Conservation (phyloP, 768 basidiomycete species). For the Galerina marginata region DNA sequence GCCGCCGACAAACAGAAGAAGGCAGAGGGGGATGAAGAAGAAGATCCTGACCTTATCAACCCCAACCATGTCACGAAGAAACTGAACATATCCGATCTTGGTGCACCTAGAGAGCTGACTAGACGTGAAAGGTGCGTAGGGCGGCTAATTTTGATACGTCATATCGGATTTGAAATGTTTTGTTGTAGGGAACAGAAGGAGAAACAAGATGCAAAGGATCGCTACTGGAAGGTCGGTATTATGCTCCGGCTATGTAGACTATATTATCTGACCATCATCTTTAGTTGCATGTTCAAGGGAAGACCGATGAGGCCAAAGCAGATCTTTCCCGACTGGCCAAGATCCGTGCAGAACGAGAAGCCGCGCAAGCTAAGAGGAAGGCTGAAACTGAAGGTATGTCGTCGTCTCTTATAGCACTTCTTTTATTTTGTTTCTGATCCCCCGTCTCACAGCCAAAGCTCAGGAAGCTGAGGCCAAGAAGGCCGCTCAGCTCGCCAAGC, state of each 20-base stretch:
- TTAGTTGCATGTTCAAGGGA: conserved; percentile 76
- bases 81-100: conserved; percentile 78
- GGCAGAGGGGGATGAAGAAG: conserved; percentile 56
- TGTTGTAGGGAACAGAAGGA: conserved; percentile 83
- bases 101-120: conserved; percentile 61
- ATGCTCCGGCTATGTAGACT: conserved; percentile 1
- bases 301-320: conserved; percentile 89
- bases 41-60: conserved; percentile 77
- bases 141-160: neutral
- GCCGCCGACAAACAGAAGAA: conserved; percentile 50
- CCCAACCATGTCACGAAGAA: conserved; percentile 80
- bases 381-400: conserved; percentile 84
- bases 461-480: conserved; percentile 69
- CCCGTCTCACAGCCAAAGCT: conserved; percentile 56
- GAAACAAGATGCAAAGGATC: conserved; percentile 86
- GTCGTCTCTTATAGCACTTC: neutral
- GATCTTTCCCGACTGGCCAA: conserved; percentile 87
- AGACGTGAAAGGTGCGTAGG: conserved; percentile 65
- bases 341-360: conserved; percentile 88
- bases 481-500: conserved; percentile 43
- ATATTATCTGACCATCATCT: conserved; percentile 1
- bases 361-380: conserved; percentile 84
- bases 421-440: neutral
- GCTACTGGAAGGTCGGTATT: conserved; percentile 78
- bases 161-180: neutral